A percentile compares a stretch with the other conserved stretches of the same genome.
phyloP scores from a whole-genome alignment of 2,329 filamentous ascomycete species.

The Neoscytalidium dimidiatum region DNA sequence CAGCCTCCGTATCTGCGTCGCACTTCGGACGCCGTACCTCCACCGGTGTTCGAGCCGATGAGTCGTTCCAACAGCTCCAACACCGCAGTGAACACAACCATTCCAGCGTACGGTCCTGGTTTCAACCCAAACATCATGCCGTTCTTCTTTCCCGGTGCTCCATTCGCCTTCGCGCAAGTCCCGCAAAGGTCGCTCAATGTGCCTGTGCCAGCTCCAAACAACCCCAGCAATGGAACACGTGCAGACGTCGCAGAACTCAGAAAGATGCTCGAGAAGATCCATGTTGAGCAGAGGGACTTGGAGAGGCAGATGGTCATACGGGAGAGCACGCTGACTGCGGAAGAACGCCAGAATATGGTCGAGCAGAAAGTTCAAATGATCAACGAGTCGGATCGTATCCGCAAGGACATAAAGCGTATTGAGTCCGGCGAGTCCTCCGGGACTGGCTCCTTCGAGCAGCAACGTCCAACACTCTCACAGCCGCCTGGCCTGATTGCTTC shows the following conservation, averaged over 20 bases:
- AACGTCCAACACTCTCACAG: neutral
- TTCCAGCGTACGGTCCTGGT: neutral
- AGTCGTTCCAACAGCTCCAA: slow-evolving; percentile 16
- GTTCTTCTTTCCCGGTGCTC: neutral
- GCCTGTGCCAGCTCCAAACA: slow-evolving; percentile 12
- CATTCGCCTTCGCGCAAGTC: neutral
- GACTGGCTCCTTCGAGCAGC: neutral
- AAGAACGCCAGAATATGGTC: slow-evolving; percentile 36
- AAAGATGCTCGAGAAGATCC: slow-evolving; percentile 37
- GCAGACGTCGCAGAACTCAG: slow-evolving; percentile 32
- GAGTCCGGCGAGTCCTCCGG: neutral
- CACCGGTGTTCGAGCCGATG: slow-evolving; percentile 1
- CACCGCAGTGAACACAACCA: slow-evolving; percentile 9
- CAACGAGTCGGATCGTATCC: slow-evolving; percentile 37
- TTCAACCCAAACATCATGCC: neutral
- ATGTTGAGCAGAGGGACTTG: slow-evolving; percentile 35
- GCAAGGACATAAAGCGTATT: slow-evolving; percentile 35
- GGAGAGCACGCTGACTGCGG: slow-evolving; percentile 2
- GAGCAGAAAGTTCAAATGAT: slow-evolving; percentile 38
- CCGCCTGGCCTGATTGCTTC: neutral
- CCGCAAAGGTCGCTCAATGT: neutral
- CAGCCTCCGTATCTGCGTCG: slow-evolving; percentile 11
- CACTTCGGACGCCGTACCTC: slow-evolving; percentile 1
- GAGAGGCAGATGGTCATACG: slow-evolving; percentile 28
- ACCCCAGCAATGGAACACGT: slow-evolving; percentile 17